phyloP scores from a whole-genome alignment of 2,329 filamentous ascomycete species.

The Scedosporium minutisporum region DNA sequence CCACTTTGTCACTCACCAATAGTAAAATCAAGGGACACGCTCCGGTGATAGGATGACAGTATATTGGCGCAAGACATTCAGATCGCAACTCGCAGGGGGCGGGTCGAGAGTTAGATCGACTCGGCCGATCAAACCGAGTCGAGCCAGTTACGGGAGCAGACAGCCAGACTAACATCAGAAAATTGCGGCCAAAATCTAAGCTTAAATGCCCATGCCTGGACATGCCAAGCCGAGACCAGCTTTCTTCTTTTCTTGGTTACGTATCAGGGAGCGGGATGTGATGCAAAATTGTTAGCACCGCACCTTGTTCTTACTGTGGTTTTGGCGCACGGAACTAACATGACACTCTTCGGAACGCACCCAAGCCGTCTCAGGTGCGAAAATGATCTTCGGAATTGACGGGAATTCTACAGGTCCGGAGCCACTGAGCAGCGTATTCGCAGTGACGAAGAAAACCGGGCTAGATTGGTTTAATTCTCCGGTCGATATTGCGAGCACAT shows the following conservation, averaged over 20 bases:
- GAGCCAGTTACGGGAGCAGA: background rate
- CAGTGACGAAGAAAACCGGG: background rate
- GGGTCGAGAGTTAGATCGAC: background rate
- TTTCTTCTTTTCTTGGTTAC: background rate
- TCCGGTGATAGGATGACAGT: background rate
- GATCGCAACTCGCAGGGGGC: background rate
- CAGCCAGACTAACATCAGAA: background rate
- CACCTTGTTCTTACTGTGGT: background rate
- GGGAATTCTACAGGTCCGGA: background rate
- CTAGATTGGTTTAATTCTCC: background rate
- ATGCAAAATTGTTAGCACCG: background rate
- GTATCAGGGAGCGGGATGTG: background rate
- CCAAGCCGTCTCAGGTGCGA: background rate
- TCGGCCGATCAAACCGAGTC: constrained; percentile 1
- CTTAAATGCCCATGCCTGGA: background rate
- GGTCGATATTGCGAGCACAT: background rate
- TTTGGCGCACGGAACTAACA: background rate
- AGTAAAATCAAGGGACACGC: background rate
- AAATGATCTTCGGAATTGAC: background rate
- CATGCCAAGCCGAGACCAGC: background rate
- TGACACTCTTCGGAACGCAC: background rate
- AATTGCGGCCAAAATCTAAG: background rate
- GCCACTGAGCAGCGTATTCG: background rate
- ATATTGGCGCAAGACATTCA: background rate
- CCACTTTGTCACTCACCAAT: background rate